phyloP scores from a whole-genome alignment of 140 eudicot species.

The Bidens hawaiensis region DNA sequence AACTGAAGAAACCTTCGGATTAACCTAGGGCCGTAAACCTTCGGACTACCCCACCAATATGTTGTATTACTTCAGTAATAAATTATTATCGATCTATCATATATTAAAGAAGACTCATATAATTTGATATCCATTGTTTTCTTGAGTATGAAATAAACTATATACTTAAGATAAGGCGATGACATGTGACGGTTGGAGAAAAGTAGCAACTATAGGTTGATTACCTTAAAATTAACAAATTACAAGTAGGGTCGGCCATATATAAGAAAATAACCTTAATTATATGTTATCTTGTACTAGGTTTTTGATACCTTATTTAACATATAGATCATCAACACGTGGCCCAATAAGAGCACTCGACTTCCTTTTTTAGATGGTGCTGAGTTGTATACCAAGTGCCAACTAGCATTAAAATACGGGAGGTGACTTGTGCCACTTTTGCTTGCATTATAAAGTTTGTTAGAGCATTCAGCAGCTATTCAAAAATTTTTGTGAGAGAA shows the following conservation, averaged over 20 bases:
- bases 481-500: too few relatives aligned
- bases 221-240: conserved; percentile 26
- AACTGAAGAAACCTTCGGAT: too few relatives aligned
- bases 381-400: neutral
- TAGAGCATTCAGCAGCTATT: too few relatives aligned
- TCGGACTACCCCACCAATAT: too few relatives aligned
- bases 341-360: conserved; percentile 10
- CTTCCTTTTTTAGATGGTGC: neutral
- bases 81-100: too few relatives aligned
- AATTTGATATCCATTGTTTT: neutral
- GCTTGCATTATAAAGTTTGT: neutral
- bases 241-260: conserved; percentile 11
- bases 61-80: too few relatives aligned
- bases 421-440: neutral
- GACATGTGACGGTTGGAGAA: neutral
- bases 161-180: neutral
- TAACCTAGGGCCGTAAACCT: too few relatives aligned
- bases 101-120: too few relatives aligned
- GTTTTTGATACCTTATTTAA: conserved; percentile 1
- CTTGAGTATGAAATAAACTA: neutral
- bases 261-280: neutral
- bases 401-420: neutral
- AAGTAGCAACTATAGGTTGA: neutral
- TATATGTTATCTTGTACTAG: conserved; percentile 15
- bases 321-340: conserved; percentile 25